Conservation (phyloP, 1,284 basidiomycete genomes). For the Fomes fomentarius region DNA sequence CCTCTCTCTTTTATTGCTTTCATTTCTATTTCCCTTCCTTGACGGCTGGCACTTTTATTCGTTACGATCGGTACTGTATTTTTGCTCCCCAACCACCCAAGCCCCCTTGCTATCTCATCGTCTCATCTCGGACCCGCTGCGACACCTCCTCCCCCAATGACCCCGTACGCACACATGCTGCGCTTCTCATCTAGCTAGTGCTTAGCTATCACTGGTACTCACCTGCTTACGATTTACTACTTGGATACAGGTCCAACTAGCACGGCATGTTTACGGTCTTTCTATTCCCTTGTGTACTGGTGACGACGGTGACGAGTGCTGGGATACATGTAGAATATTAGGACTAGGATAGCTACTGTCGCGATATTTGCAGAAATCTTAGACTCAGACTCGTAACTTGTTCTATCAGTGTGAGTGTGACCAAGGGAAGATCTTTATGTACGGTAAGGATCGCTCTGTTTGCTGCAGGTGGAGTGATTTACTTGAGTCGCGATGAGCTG, state of each 20-base stretch:
- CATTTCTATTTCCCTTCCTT: slow-evolving; percentile 23
- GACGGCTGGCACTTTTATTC: slow-evolving; percentile 25
- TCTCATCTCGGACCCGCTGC: slow-evolving; percentile 24
- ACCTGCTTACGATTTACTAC: slow-evolving; percentile 22
- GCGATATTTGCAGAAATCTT: slow-evolving; percentile 12
- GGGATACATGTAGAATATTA: slow-evolving; percentile 24
- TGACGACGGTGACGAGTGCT: slow-evolving; percentile 24
- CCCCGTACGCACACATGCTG: slow-evolving; percentile 14
- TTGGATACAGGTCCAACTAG: slow-evolving; percentile 29
- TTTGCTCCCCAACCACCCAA: slow-evolving; percentile 10
- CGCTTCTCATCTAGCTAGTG: slow-evolving; percentile 20
- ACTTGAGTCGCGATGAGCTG: too few species aligned
- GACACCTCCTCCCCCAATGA: slow-evolving; percentile 15
- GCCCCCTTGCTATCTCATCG: slow-evolving; percentile 9
- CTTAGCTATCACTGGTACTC: slow-evolving; percentile 21
- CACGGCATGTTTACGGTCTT: slow-evolving; percentile 30
- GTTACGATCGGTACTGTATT: slow-evolving; percentile 25
- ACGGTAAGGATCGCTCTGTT: too few species aligned
- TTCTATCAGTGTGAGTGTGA: not conserved
- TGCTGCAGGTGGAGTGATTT: too few species aligned
- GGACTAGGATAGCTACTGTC: slow-evolving; percentile 20
- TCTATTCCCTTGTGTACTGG: slow-evolving; percentile 19
- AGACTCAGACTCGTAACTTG: not conserved
- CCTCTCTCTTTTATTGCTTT: slow-evolving; percentile 31
- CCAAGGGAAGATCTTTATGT: not conserved